Conservation (phyloP, 768 basidiomycete species). For the Panaeolus cyanescens region DNA sequence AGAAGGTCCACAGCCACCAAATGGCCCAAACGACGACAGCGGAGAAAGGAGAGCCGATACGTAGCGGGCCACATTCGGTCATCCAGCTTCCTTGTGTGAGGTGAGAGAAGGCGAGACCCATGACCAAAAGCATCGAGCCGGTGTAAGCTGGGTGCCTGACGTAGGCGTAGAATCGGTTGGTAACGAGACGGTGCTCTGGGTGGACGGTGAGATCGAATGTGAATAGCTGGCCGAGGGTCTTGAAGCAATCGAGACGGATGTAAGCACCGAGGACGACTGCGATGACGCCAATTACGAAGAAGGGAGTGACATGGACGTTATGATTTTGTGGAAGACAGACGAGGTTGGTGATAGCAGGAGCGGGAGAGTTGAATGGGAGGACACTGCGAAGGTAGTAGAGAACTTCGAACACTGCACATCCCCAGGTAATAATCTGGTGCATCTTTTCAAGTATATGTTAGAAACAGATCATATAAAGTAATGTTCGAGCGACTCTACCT, state of each 20-base stretch:
- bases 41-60: conserved; percentile 15
- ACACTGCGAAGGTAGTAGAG: conserved; percentile 38
- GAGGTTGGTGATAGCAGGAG: conserved; percentile 26
- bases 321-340: conserved; percentile 32
- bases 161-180: conserved; percentile 48
- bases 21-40: conserved; percentile 30
- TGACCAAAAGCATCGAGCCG: conserved; percentile 51
- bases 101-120: conserved; percentile 47
- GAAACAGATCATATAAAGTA: not conserved
- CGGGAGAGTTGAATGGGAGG: conserved; percentile 31
- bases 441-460: not conserved
- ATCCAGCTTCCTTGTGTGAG: conserved; percentile 49
- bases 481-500: conserved; percentile 31
- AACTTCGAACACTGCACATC: conserved; percentile 52
- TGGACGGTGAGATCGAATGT: conserved; percentile 61
- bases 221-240: conserved; percentile 53
- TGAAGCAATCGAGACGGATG: conserved; percentile 56
- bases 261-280: conserved; percentile 43
- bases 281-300: conserved; percentile 48
- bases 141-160: conserved; percentile 61
- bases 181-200: conserved; percentile 52
- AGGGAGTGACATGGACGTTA: conserved; percentile 35
- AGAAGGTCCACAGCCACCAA: conserved; percentile 54
- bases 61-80: conserved; percentile 41
- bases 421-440: conserved; percentile 51